Base-by-base conservation (phyloP, 1,284 basidiomycete genomes). In the Anthracocystis panici-leucophaei region DNA sequence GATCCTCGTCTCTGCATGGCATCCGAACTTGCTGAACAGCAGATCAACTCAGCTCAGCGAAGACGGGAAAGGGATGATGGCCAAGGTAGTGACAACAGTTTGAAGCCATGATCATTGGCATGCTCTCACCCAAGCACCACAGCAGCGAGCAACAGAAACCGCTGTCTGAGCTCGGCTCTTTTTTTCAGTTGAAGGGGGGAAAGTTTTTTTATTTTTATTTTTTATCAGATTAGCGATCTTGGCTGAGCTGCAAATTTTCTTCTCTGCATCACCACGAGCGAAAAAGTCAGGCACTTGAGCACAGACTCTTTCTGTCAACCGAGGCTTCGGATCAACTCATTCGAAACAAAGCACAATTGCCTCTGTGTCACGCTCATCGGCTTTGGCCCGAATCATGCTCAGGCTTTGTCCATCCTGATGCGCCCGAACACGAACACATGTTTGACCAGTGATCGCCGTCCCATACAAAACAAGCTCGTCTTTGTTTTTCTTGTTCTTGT, bases 151-250 rank as follows among this genome's bases (percentile, higher is more conserved):
- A 38, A 16, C 14, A 38, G 10, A 38, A 16, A 38, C 35, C 35
- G 35, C 35, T 38, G 12, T 38, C 12, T 2, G 35, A 38, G 35
- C 35, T 38, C 35, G 35, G 27, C 46, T 45, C 21, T 48, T 7
- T 48, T 7, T 29, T 48, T 10, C 27, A 18, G 46, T 9, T 3
- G 14, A 48, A 21, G 10, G 9, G 8, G 42, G 10, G 16, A 48
- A 31, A 48, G 27, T 49, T 42, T 38, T 38, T 12, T 38, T 38
- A 6, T 38, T 5, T 12, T 38, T 50, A 50, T 54, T 54, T 62
- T 64, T 64, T 54, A 63, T 65, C 63, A 65, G 63, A 65, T 65
- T 65, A 65, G 51, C 56, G 27, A 59, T 64, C 61, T 51, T 18
- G 31, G 49, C 61, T 64, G 61, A 64, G 48, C 45, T 46, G 31